Evolutionary conservation across 1,139 yeast species (phyloP), one percentile per base, ranked within the genome.

Genomic region (Saccharomyces hybrid): DNA sequence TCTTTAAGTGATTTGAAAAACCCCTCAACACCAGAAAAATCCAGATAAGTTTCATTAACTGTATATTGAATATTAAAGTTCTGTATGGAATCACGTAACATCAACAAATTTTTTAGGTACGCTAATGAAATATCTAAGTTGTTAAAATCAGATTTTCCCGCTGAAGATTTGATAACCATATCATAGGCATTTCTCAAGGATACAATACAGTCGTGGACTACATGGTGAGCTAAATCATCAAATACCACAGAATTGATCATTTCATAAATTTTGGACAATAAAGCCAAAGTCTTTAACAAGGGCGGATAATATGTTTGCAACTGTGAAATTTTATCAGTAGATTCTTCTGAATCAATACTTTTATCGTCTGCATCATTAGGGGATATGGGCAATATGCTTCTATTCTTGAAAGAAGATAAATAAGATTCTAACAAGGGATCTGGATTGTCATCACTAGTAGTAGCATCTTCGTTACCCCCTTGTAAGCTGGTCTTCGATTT

Each of bases 141-240:
- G 31, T 57, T 59, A 6, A 59, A 78, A 67, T 75, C 76, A 63
- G 75, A 4, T 53, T 31, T 13, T 32, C 38, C 14, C 29, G 49
- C 25, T 48, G 75, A 26, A 52, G 77, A 62, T 53, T 71, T 52
- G 69, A 73, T 59, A 57, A 77, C 71, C 57, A 72, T 57, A 1
- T 67, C 73, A 60, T 78, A 80, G 6, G 87, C 88, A 62, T 65
- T 75, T 67, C 73, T 79, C 67, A 78, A 76, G 31, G 82, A 86
- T 52, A 73, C 68, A 44, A 91, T 78, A 62, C 95, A 85, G 50
- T 86, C 81, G 65, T 88, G 96, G 5, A 91, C 88, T 55, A 89
- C 83, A 54, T 86, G 82, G 67, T 90, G 96, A 0, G 97, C 96
- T 58, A 91, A 71, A 65, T 89, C 96, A 65, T 90, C 96, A 71